These are phyloP conservation scores for Styphnolobium japonicum DNA, from an alignment of 306 rosid genomes.

Conservation along the genomic window DNA sequence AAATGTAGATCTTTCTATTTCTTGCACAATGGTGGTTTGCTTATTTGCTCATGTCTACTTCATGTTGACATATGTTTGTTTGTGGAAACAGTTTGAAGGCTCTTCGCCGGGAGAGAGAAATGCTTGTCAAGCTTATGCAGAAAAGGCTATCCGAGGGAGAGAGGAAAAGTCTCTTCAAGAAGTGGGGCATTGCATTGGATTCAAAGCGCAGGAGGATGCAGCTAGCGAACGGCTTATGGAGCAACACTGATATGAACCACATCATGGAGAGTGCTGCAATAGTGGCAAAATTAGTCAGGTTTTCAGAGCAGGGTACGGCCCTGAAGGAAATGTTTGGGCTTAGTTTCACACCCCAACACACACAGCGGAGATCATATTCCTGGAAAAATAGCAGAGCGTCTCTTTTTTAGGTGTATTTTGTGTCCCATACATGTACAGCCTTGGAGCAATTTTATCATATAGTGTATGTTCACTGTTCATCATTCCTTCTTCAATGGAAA, in stretches of 20 bases:
- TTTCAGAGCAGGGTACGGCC: slow-evolving; percentile 64
- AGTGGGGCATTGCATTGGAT: slow-evolving; percentile 67
- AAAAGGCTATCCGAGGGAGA: slow-evolving; percentile 62
- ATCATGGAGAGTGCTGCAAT: slow-evolving; percentile 62
- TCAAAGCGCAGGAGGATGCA: slow-evolving; percentile 84
- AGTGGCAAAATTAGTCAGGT: slow-evolving; percentile 64
- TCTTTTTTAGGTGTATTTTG: slow-evolving; percentile 25
- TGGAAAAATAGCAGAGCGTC: slow-evolving; percentile 59
- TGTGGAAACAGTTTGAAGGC: slow-evolving; percentile 53
- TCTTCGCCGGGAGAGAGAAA: slow-evolving; percentile 59
- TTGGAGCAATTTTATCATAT: neutral
- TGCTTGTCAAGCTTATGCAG: slow-evolving; percentile 65
- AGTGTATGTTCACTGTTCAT: neutral
- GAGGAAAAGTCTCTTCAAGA: slow-evolving; percentile 50
- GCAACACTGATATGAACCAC: slow-evolving; percentile 52
- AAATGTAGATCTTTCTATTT: neutral
- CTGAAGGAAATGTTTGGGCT: slow-evolving; percentile 87
- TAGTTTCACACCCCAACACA: slow-evolving; percentile 54
- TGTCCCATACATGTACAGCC: neutral
- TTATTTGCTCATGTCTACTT: neutral
- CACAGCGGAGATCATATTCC: slow-evolving; percentile 46
- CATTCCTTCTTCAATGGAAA: neutral
- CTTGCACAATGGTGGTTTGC: neutral
- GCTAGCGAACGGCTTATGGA: slow-evolving; percentile 61
- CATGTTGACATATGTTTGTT: slow-evolving; percentile 13